phyloP scores from a whole-genome alignment of 1,284 basidiomycete genomes.

The Cutaneotrichosporon sp. region DNA sequence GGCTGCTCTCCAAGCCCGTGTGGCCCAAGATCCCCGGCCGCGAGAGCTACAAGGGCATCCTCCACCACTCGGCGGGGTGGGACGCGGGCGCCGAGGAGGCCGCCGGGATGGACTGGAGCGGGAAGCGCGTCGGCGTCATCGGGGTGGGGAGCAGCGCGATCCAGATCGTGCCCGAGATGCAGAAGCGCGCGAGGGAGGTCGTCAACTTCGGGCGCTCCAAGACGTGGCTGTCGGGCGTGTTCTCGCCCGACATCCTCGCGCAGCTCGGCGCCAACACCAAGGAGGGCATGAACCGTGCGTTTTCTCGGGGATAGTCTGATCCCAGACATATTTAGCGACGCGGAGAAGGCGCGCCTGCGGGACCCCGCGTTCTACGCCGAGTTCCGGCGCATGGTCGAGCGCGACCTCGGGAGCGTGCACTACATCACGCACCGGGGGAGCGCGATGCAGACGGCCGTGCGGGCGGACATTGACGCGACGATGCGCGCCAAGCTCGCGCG shows the following conservation, averaged over 20 bases:
- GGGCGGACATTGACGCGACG: slow-evolving; percentile 12
- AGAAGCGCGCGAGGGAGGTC: slow-evolving; percentile 19
- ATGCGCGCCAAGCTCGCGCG: slow-evolving; percentile 28
- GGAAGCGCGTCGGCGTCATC: slow-evolving; percentile 21
- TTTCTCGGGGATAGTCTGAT: not conserved
- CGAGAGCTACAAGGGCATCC: slow-evolving; percentile 33
- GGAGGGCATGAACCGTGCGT: slow-evolving; percentile 17
- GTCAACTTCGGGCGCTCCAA: slow-evolving; percentile 17
- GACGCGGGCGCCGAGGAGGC: slow-evolving; percentile 21
- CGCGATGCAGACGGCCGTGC: not conserved
- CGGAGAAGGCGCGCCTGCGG: slow-evolving; percentile 25
- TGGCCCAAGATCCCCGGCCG: slow-evolving; percentile 38
- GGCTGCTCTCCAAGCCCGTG: slow-evolving; percentile 31
- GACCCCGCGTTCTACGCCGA: slow-evolving; percentile 28
- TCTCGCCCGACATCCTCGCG: slow-evolving; percentile 24
- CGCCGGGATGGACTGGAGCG: slow-evolving; percentile 25
- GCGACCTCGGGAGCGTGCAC: slow-evolving; percentile 32
- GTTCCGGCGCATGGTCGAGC: slow-evolving; percentile 40
- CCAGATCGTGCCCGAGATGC: slow-evolving; percentile 34
- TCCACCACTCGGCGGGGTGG: slow-evolving; percentile 37
- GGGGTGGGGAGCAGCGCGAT: slow-evolving; percentile 25
- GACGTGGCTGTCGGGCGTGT: slow-evolving; percentile 35
- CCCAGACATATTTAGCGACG: slow-evolving; percentile 32
- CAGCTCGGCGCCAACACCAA: slow-evolving; percentile 16
- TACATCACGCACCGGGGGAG: slow-evolving; percentile 30